These are phyloP conservation scores for Hanseniaspora lachancei DNA, from an alignment of 805 yeast genomes.

Conservation along the genomic window DNA sequence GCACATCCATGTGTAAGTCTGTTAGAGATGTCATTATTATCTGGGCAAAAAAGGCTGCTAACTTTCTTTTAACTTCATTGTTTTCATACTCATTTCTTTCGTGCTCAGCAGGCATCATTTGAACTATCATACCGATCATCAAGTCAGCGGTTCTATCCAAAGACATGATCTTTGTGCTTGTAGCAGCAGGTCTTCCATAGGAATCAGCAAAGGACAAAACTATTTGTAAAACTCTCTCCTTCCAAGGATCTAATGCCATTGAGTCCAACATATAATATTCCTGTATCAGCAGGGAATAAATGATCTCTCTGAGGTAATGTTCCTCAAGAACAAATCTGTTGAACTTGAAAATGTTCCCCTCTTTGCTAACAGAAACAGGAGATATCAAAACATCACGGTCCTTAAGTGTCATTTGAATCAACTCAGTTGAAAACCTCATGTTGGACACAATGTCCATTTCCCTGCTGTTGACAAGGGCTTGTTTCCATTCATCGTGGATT, in stretches of 20 bases:
- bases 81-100: background rate
- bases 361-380: background rate
- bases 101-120: background rate
- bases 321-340: slow-evolving; percentile 1
- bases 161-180: slow-evolving; percentile 33
- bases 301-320: background rate
- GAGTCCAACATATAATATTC: background rate
- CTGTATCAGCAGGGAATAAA: background rate
- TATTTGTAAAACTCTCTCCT: slow-evolving; percentile 17
- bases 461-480: background rate
- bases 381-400: background rate
- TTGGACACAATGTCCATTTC: background rate
- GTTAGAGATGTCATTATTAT: slow-evolving; percentile 1
- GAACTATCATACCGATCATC: slow-evolving; percentile 32
- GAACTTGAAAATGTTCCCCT: slow-evolving; percentile 1
- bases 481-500: background rate
- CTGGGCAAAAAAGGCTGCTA: background rate
- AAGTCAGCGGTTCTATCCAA: slow-evolving; percentile 43
- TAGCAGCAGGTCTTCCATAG: slow-evolving; percentile 50
- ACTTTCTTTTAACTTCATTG: background rate
- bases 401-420: background rate
- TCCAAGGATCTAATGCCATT: slow-evolving; percentile 15
- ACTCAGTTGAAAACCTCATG: background rate
- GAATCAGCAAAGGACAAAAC: slow-evolving; percentile 43
- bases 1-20: background rate